These are phyloP conservation scores for Pythium phragmitis DNA, from an alignment of 352 stramenopile genomes.

Conservation along the genomic window DNA sequence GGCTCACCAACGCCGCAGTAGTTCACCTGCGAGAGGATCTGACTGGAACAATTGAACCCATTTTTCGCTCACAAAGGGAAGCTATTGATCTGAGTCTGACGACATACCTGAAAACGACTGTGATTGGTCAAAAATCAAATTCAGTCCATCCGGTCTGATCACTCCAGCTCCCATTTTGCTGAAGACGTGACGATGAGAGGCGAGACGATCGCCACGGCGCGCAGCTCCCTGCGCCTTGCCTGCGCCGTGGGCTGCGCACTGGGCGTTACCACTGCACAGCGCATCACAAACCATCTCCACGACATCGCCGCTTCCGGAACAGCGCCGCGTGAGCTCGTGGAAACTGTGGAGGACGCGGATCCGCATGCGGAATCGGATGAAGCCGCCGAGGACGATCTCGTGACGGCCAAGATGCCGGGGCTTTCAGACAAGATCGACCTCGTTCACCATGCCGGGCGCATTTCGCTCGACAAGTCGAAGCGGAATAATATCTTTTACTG, in stretches of 20 bases:
- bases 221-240: not conserved
- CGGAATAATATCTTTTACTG: conserved; percentile 80
- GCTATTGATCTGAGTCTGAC: conserved; percentile 12
- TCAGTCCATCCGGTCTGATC: conserved; percentile 18
- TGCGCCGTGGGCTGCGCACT: not conserved
- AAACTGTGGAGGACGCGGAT: conserved; percentile 12
- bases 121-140: conserved; percentile 10
- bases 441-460: conserved; percentile 65
- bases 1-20: conserved; percentile 27
- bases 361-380: not conserved
- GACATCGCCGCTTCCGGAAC: not conserved
- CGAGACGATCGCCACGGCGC: not conserved
- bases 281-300: conserved; percentile 3
- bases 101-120: not conserved
- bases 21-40: too few species aligned
- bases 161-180: not conserved
- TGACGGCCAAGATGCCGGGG: conserved; percentile 45
- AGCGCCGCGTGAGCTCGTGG: not conserved
- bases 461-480: conserved; percentile 44
- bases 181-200: not conserved
- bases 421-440: conserved; percentile 49
- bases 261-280: conserved; percentile 11
- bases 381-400: conserved; percentile 33
- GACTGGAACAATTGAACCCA: conserved; percentile 10
- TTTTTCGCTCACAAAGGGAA: not conserved